A percentile compares a stretch with the other conserved stretches of the same genome.
phyloP scores from a whole-genome alignment of 495 filamentous ascomycete species.

The Astrocystis sublimbata region DNA sequence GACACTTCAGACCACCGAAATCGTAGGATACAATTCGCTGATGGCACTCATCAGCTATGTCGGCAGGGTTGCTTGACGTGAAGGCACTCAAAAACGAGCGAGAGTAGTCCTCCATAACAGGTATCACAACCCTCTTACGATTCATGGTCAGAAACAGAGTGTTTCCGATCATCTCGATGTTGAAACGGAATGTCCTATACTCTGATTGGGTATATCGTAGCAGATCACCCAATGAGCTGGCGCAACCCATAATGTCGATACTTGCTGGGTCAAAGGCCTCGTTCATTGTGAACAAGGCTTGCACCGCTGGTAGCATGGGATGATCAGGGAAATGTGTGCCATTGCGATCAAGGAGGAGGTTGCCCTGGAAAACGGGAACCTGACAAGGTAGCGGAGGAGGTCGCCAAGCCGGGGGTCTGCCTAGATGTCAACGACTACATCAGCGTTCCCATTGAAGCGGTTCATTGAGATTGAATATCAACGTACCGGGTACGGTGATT shows the following conservation, averaged over 20 bases:
- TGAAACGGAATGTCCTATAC: slow-evolving; percentile 55
- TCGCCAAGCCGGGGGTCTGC: slow-evolving; percentile 60
- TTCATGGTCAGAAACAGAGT: slow-evolving; percentile 66
- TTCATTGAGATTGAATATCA: background rate
- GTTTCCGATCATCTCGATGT: slow-evolving; percentile 58
- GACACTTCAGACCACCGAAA: slow-evolving; percentile 54
- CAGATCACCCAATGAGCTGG: slow-evolving; percentile 58
- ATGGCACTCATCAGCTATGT: slow-evolving; percentile 57
- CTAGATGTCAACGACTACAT: slow-evolving; percentile 38
- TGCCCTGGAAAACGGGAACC: slow-evolving; percentile 53
- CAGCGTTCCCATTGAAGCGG: background rate
- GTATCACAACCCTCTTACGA: slow-evolving; percentile 52
- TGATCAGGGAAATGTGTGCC: slow-evolving; percentile 56
- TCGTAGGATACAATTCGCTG: slow-evolving; percentile 62
- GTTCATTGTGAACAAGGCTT: slow-evolving; percentile 36
- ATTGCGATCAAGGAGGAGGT: slow-evolving; percentile 64
- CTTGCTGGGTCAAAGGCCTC: slow-evolving; percentile 26
- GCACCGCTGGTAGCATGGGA: slow-evolving; percentile 61
- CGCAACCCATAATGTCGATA: slow-evolving; percentile 64
- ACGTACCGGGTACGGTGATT: slow-evolving; percentile 57
- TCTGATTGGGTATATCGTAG: slow-evolving; percentile 53
- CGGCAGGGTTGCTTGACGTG: slow-evolving; percentile 56
- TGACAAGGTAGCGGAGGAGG: slow-evolving; percentile 41
- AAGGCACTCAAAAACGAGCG: slow-evolving; percentile 66
- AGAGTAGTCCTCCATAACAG: slow-evolving; percentile 58